phyloP scores from a whole-genome alignment of 129 eudicot genomes.

The Centella asiatica region DNA sequence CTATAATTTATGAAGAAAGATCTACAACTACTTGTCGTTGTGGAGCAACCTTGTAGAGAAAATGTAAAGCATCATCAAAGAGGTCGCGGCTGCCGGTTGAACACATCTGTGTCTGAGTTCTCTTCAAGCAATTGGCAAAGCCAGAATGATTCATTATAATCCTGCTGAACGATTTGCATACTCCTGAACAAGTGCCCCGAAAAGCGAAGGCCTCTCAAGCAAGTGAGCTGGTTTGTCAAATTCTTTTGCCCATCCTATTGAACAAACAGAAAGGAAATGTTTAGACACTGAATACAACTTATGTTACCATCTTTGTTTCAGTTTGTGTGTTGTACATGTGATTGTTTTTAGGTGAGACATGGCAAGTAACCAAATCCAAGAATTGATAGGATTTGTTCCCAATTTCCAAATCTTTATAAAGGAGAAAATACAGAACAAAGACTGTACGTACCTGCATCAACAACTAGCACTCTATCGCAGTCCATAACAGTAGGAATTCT shows the following conservation, averaged over 20 bases:
- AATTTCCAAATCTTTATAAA: not conserved
- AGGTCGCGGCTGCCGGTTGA: too few species aligned
- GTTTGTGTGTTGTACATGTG: too few species aligned
- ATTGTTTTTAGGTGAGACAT: too few species aligned
- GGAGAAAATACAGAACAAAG: not conserved
- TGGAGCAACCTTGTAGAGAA: too few species aligned
- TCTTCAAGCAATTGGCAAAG: not conserved
- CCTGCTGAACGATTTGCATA: constrained; percentile 66
- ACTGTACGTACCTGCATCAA: constrained; percentile 64
- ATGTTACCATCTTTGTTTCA: too few species aligned
- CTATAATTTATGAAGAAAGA: too few species aligned
- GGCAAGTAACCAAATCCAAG: too few species aligned
- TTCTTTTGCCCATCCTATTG: constrained; percentile 57
- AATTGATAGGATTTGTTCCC: not conserved
- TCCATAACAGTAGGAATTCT: constrained; percentile 97
- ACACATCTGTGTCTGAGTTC: too few species aligned
- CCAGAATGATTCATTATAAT: constrained; percentile 20
- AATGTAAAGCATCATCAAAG: too few species aligned
- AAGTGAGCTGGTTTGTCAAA: constrained; percentile 53
- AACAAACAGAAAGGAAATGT: not conserved
- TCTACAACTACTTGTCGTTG: too few species aligned
- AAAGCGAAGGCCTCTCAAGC: constrained; percentile 62
- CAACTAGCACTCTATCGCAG: constrained; percentile 76
- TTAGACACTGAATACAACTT: too few species aligned
- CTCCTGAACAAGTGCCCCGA: constrained; percentile 77